Conservation (phyloP, 345 rosid species). For the Salix dunnii region DNA sequence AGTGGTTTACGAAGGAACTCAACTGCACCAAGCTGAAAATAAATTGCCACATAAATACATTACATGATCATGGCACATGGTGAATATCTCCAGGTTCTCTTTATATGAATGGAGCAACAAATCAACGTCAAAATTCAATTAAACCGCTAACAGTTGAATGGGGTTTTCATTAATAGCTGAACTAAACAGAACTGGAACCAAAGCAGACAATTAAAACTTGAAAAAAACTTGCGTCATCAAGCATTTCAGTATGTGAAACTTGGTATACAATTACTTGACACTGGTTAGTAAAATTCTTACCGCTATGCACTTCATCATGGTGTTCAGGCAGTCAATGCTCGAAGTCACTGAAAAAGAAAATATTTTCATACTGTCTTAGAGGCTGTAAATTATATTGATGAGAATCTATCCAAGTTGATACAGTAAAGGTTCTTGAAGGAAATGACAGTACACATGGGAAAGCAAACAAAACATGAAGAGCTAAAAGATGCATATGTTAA, state of each 20-base stretch:
- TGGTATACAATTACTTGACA: not conserved
- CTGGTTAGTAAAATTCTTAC: slow-evolving; percentile 30
- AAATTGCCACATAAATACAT: slow-evolving; percentile 23
- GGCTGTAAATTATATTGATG: not conserved
- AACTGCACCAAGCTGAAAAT: slow-evolving; percentile 89
- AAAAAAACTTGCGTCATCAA: not conserved
- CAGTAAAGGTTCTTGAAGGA: not conserved
- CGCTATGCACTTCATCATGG: slow-evolving; percentile 93
- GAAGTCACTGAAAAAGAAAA: slow-evolving; percentile 69
- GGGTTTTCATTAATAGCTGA: not conserved
- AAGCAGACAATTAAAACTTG: not conserved
- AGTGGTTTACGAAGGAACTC: slow-evolving; percentile 90
- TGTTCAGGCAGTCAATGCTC: slow-evolving; percentile 69
- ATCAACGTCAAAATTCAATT: not conserved
- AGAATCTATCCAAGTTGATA: not conserved
- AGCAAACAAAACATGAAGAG: not conserved
- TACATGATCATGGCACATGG: not conserved
- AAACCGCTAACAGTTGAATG: not conserved
- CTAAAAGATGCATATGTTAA: not conserved
- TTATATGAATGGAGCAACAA: not conserved
- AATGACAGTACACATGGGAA: not conserved
- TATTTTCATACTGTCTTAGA: slow-evolving; percentile 20
- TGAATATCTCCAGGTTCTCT: not conserved
- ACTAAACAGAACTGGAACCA: not conserved
- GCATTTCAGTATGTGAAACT: not conserved